phyloP scores from a whole-genome alignment of 345 rosid species.

The Acer saccharum region DNA sequence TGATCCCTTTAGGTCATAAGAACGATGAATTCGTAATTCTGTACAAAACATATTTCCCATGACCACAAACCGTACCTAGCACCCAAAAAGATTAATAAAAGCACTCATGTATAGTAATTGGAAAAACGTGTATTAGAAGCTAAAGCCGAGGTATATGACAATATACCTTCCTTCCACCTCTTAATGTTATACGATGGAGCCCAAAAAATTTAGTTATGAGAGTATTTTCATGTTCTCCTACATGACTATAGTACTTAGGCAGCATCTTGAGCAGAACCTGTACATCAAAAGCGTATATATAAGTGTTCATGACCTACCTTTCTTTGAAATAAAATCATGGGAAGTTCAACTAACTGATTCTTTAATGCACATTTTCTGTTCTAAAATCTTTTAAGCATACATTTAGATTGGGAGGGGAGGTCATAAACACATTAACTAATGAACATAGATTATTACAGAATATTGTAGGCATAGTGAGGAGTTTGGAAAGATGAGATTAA shows the following conservation, averaged over 20 bases:
- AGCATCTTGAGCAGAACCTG: slow-evolving; percentile 89
- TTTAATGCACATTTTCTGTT: neutral
- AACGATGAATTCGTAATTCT: slow-evolving; percentile 82
- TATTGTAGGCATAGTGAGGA: neutral
- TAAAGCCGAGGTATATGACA: slow-evolving; percentile 2
- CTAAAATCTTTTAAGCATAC: neutral
- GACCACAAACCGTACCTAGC: slow-evolving; percentile 92
- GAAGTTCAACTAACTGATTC: neutral
- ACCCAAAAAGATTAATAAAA: slow-evolving; percentile 27
- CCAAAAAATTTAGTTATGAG: slow-evolving; percentile 96
- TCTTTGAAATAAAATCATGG: neutral
- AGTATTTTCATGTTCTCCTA: slow-evolving; percentile 76
- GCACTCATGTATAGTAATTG: slow-evolving; percentile 13
- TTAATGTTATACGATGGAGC: slow-evolving; percentile 74
- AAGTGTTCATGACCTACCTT: neutral
- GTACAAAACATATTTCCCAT: slow-evolving; percentile 99
- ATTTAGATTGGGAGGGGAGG: neutral
- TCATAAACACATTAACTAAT: neutral
- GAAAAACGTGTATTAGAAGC: slow-evolving; percentile 16
- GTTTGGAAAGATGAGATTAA: neutral
- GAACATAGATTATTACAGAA: neutral
- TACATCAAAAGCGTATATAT: slow-evolving; percentile 22
- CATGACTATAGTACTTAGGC: slow-evolving; percentile 71
- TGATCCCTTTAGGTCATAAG: slow-evolving; percentile 96
- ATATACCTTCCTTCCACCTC: slow-evolving; percentile 78